Conservation (phyloP, 2,329 filamentous ascomycete genomes). For the Periconia macrospinosa region DNA sequence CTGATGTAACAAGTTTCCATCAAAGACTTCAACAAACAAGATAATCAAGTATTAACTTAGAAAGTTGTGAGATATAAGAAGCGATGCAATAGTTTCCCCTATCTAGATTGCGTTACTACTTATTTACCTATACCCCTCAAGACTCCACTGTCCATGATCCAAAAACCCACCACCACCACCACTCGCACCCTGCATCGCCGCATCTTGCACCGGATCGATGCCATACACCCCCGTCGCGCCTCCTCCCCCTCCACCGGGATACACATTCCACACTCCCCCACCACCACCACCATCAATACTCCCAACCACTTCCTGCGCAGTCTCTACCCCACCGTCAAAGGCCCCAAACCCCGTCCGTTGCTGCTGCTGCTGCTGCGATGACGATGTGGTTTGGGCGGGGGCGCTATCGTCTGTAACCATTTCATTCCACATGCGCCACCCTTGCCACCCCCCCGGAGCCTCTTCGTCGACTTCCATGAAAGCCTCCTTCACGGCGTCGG, state of each 20-base stretch:
- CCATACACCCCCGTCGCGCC: neutral
- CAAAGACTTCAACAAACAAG: too few relatives aligned
- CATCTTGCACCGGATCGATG: neutral
- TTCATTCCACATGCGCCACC: conserved; percentile 31
- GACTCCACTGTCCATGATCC: neutral
- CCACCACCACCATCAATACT: neutral
- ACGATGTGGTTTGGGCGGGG: too few relatives aligned
- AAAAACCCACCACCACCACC: neutral
- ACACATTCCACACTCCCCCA: too few relatives aligned
- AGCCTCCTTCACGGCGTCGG: conserved; percentile 28
- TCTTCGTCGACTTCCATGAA: conserved; percentile 34
- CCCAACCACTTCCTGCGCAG: too few relatives aligned
- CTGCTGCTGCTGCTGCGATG: too few relatives aligned
- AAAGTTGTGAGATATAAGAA: too few relatives aligned
- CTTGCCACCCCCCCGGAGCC: conserved; percentile 28
- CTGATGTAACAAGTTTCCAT: too few relatives aligned
- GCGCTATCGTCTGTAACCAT: conserved; percentile 15
- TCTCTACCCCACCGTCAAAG: too few relatives aligned
- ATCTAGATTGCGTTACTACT: too few relatives aligned
- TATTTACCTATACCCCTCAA: neutral
- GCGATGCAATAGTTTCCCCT: too few relatives aligned
- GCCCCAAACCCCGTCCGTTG: too few relatives aligned
- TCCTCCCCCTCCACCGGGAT: neutral
- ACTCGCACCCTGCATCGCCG: neutral
- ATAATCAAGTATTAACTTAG: too few relatives aligned